Evolutionary conservation across 1,284 basidiomycete genomes (phyloP).

Genomic region (Marasmius tenuissimus): DNA sequence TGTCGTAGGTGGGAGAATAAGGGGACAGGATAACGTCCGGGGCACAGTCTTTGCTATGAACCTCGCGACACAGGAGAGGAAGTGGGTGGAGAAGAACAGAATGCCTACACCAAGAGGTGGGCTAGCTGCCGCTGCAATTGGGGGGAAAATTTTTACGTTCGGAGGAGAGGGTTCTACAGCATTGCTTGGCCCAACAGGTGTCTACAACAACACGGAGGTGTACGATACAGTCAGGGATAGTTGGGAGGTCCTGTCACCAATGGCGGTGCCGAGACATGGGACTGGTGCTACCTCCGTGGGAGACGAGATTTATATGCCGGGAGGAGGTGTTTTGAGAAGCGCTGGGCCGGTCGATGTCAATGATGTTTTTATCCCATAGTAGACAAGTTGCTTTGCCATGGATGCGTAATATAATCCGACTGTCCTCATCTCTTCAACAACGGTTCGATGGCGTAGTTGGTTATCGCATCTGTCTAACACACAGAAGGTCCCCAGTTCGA

Average conservation of each 20-base stretch:
- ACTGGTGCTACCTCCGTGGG: background rate
- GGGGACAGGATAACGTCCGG: background rate
- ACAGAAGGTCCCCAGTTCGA: background rate
- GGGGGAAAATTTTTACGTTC: background rate
- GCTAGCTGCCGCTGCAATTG: background rate
- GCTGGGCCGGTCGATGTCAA: background rate
- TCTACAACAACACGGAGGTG: background rate
- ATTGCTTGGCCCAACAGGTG: background rate
- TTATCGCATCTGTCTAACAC: slow-evolving; percentile 69
- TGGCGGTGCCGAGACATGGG: background rate
- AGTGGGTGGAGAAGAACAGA: background rate
- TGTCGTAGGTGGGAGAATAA: background rate
- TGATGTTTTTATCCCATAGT: background rate
- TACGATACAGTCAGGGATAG: background rate
- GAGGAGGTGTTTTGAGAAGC: background rate
- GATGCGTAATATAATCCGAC: no score
- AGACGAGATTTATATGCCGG: background rate
- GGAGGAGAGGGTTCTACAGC: background rate
- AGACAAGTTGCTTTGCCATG: no score
- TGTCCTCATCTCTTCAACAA: no score
- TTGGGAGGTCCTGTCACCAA: background rate
- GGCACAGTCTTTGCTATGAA: background rate
- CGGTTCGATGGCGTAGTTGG: slow-evolving; percentile 57
- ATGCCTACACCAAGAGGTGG: background rate
- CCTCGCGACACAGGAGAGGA: background rate